Evolutionary conservation across 2,329 filamentous ascomycete genomes (phyloP).

Genomic region (Huntiella decipiens): DNA sequence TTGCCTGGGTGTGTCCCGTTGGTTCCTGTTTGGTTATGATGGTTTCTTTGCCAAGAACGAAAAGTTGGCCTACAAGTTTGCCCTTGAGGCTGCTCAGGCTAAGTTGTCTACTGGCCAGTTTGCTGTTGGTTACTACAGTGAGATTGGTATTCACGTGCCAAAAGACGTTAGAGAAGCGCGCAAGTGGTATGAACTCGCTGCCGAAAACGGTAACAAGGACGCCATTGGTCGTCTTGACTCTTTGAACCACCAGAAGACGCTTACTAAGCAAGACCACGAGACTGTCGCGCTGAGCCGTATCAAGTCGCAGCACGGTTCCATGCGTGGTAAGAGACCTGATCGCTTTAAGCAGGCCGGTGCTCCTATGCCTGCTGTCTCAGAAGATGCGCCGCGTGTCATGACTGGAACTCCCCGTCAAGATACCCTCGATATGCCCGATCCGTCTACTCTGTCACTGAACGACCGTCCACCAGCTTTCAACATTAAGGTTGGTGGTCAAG

Average conservation of each 20-base stretch:
- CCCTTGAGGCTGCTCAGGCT: slow-evolving; percentile 62
- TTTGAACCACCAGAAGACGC: slow-evolving; percentile 60
- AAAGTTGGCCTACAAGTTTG: slow-evolving; percentile 78
- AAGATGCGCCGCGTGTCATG: slow-evolving; percentile 18
- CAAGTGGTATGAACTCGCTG: slow-evolving; percentile 78
- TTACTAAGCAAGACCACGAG: slow-evolving; percentile 85
- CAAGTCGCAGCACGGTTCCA: slow-evolving; percentile 59
- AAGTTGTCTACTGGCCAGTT: slow-evolving; percentile 86
- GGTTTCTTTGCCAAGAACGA: slow-evolving; percentile 90
- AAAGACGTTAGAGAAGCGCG: slow-evolving; percentile 66
- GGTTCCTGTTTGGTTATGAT: slow-evolving; percentile 94
- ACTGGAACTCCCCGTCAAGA: slow-evolving; percentile 12
- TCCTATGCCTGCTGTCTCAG: slow-evolving; percentile 30
- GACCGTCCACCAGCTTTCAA: slow-evolving; percentile 28
- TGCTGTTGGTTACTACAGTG: slow-evolving; percentile 90
- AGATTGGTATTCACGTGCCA: slow-evolving; percentile 85
- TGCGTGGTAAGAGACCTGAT: slow-evolving; percentile 41
- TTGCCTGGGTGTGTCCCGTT: slow-evolving; percentile 90
- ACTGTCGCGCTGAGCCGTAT: slow-evolving; percentile 77
- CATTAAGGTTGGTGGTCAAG: slow-evolving; percentile 26
- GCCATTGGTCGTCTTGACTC: slow-evolving; percentile 66
- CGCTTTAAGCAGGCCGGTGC: slow-evolving; percentile 21
- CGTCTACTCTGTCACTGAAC: slow-evolving; percentile 14
- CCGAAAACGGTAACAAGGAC: slow-evolving; percentile 81
- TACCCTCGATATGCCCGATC: slow-evolving; percentile 21